Base-by-base conservation (phyloP, 371 early-diverging fungal species). In the Modicella reniformis region DNA sequence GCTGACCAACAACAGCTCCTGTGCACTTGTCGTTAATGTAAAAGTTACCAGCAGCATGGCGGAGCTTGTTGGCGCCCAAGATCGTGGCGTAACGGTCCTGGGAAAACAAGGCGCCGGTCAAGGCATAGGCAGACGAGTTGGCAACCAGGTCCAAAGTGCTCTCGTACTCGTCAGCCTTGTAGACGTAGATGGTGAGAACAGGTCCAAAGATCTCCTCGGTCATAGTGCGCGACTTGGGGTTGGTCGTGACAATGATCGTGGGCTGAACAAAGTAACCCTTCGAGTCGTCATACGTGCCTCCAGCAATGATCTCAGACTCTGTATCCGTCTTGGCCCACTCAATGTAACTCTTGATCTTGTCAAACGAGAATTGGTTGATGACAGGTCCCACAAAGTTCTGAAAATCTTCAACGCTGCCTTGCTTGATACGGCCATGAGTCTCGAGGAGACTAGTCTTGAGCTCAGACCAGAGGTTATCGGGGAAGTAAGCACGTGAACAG, bases 1-100 rank as follows among this genome's bases (percentile, higher is more conserved):
- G 98, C 83, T 98, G 98, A 62, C 96, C 98, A 41, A 98, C 98
- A 48, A 97, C 95, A 50, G 98, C 98, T 59, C 98, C 98, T 40
- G 98, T 98, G 80, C 91, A 94, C 85, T 98, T 98, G 86, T 98
- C 99, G 81, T 98, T 98, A 81, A 98, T 92, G 84, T 98, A 98
- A 71, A 98, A 97, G 91, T 98, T 98, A 59, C 99, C 99, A 12
- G 96, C 94, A 28, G 94, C 89, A 83, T 97, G 82, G 59, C 96
- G 91, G 64, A 98, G 88, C 62, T 85, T 81, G 79, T 92, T 90
- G 73, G 89, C 84, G 50, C 92, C 95, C 21, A 80, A 71, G 30
- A 93, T 84, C 54, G 94, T 84, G 10, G 94, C 92, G 56, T 85
- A 82, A 67, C 98, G 92, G 71, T 96, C 96, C 74, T 88, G 83